Percentiles rank a stretch among this genome's conserved stretches.
Evolutionary conservation across 2,329 filamentous ascomycete genomes (phyloP).

Genomic region (Ophiobolus disseminans): DNA sequence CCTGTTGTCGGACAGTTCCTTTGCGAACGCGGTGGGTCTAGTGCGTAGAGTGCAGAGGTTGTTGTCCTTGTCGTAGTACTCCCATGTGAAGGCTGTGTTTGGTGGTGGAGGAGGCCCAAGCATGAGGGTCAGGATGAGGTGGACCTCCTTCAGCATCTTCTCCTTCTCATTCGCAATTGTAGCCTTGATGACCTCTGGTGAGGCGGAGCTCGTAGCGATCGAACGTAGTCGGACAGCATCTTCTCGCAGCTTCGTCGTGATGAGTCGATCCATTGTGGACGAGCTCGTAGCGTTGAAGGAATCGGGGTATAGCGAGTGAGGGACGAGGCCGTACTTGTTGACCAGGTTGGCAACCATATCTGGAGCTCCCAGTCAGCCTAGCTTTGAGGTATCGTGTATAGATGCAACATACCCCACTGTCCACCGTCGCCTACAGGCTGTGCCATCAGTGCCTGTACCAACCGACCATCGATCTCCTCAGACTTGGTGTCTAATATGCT

Average conservation of each 20-base stretch:
- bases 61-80: slow-evolving; percentile 74
- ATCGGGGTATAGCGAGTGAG: slow-evolving; percentile 82
- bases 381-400: background rate
- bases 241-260: slow-evolving; percentile 88
- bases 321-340: slow-evolving; percentile 86
- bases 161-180: slow-evolving; percentile 65
- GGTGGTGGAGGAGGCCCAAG: slow-evolving; percentile 79
- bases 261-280: slow-evolving; percentile 71
- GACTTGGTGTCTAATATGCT: slow-evolving; percentile 77
- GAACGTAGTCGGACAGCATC: slow-evolving; percentile 76
- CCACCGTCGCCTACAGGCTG: slow-evolving; percentile 80
- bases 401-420: slow-evolving; percentile 64
- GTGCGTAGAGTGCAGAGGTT: slow-evolving; percentile 67
- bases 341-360: slow-evolving; percentile 91
- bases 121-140: slow-evolving; percentile 80
- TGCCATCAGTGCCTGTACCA: slow-evolving; percentile 73
- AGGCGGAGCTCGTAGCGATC: slow-evolving; percentile 53
- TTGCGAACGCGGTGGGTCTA: slow-evolving; percentile 75
- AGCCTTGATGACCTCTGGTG: slow-evolving; percentile 47
- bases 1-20: slow-evolving; percentile 67
- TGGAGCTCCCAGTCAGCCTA: background rate
- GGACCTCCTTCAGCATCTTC: slow-evolving; percentile 79
- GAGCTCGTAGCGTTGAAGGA: slow-evolving; percentile 79
- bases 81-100: slow-evolving; percentile 76
- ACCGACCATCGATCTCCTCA: slow-evolving; percentile 73